Base-by-base conservation (phyloP, 73 alveolate species). In the Vitrella brassicaformis region DNA sequence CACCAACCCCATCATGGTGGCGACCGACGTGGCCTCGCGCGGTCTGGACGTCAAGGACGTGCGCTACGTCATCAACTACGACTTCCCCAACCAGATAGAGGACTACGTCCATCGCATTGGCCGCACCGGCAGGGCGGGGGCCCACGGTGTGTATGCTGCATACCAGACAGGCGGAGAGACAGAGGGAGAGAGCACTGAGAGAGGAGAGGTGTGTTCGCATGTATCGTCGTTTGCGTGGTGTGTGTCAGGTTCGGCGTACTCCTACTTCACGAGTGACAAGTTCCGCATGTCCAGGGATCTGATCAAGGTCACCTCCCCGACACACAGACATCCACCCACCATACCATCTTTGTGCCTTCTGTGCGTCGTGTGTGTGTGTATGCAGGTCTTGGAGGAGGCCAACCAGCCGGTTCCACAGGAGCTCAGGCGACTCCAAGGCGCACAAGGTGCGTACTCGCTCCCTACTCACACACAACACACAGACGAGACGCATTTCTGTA, bases 41-140 rank as follows among this genome's bases (percentile, higher is more conserved):
- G 97, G 98, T 0, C 78, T 93, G 31, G 97, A 93, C 79, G 92
- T 93, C 31, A 88, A 91, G 66, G 93, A 85, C 73, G 79, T 87
- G 65, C 85, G 78, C 81, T 84, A 73, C 72, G 95, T 93, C 28
- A 91, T 93, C 73, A 93, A 93, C 88, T 93, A 89, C 78, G 98
- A 93, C 71, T 80, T 93, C 86, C 98, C 98, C 28, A 78, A 74
- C 78, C 94, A 90, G 80, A 87, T 88, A 10, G 94, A 93, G 88
- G 97, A 90, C 85, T 92, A 92, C 81, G 87, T 92, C 66, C 98
- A 92, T 73, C 83, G 98, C 45, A 90, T 92, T 19, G 98, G 96
- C 9, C 85, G 98, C 72, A 92, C 96, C 0, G 98, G 93, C 0
- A 69, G 98, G 65, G 98, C 98, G 0, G 98, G 98, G 28, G 85